These are phyloP conservation scores for Rosa multiflora DNA, from an alignment of 306 rosid genomes.

Conservation along the genomic window DNA sequence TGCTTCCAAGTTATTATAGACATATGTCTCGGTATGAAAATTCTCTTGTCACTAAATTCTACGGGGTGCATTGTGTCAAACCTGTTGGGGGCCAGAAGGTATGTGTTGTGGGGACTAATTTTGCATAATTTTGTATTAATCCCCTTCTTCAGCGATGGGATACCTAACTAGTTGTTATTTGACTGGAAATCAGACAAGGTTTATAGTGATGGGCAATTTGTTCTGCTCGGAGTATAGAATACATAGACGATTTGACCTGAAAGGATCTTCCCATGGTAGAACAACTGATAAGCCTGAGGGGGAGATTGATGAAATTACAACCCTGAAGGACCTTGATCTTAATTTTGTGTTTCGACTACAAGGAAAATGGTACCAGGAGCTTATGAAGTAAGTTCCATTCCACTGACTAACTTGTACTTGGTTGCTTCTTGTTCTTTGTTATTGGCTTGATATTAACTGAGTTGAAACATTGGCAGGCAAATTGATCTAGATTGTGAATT, in stretches of 20 bases:
- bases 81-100: constrained; percentile 97
- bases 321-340: constrained; percentile 95
- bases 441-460: constrained; percentile 25
- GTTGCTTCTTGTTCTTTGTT: not conserved
- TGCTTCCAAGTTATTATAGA: constrained; percentile 79
- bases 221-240: constrained; percentile 95
- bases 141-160: not conserved
- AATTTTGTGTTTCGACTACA: constrained; percentile 85
- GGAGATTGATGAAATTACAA: constrained; percentile 96
- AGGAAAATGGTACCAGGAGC: constrained; percentile 58
- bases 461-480: constrained; percentile 58
- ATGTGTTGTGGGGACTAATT: constrained; percentile 2
- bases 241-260: constrained; percentile 90
- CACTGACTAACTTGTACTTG: not conserved
- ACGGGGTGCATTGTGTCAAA: constrained; percentile 94
- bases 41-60: constrained; percentile 90
- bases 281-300: constrained; percentile 72
- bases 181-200: constrained; percentile 67
- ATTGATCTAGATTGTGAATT: constrained; percentile 84
- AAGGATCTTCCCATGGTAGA: constrained; percentile 96
- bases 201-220: constrained; percentile 98
- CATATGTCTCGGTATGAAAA: constrained; percentile 70
- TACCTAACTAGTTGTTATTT: constrained; percentile 11
- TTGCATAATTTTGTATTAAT: not conserved
- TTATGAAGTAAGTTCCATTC: constrained; percentile 57